Evolutionary conservation across 768 basidiomycete species (phyloP), one percentile per base, ranked within the genome.

Genomic region (Tulasnella sp.): DNA sequence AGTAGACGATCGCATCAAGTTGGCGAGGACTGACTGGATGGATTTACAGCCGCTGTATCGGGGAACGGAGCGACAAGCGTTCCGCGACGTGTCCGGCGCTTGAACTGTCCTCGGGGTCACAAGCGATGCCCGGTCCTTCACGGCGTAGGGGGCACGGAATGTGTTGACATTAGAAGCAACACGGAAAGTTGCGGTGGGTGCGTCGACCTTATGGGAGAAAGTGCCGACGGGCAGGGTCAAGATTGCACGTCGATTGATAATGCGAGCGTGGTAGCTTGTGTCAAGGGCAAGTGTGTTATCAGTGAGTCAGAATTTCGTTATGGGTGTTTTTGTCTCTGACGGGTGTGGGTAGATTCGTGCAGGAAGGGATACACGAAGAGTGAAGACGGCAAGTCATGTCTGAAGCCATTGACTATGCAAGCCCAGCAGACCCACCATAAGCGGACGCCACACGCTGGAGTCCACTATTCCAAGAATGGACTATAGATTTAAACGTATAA

Each of bases 191-290:
- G 55, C 29, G 55, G 55, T 57, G 55, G 55, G 12, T 57, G 55
- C 42, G 34, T 57, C 17, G 43, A 7, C 7, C 7, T 19, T 8
- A 31, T 25, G 15, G 25, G 19, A 17, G 21, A 17, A 9, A 11
- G 35, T n/a, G 12, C 40, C 9, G 21, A 25, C 23, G 8, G 6
- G n/a, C 32, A 31, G 6, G 74, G 74, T 1, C 62, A 72, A 37
- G 74, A 75, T 63, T 77, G 75, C 64, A 73, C 72, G 49, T 64
- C 66, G 8, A 74, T 75, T 59, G 69, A 72, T n/a, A 63, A 71
- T 48, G 72, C 72, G n/a, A 68, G 69, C 49, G 56, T 65, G 6
- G 72, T 75, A 19, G 61, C 64, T 9, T 75, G 74, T 64, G 57
- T 61, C 6, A 59, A 60, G 6, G 69, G 72, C 11, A 40, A 61